Conservation (phyloP, 2,329 filamentous ascomycete species). For the Sarocladium oryzae region DNA sequence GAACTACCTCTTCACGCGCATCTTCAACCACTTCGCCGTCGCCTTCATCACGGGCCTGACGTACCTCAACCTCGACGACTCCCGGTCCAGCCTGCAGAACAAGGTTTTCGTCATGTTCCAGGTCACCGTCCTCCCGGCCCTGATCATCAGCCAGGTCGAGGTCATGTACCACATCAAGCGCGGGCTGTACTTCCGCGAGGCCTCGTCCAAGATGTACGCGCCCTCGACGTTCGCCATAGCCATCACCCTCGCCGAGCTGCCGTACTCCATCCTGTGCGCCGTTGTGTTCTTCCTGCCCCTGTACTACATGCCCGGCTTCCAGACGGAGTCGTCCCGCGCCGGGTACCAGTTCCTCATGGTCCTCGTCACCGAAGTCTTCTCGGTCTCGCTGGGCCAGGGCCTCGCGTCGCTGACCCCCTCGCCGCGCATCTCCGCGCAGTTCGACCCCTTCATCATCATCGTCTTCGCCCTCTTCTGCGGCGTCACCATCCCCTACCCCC, state of each 20-base stretch:
- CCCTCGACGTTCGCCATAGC: constrained; percentile 70
- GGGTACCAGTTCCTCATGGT: constrained; percentile 86
- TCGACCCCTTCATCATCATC: constrained; percentile 79
- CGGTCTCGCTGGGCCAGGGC: constrained; percentile 71
- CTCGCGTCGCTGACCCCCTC: constrained; percentile 72
- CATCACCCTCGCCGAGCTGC: constrained; percentile 78
- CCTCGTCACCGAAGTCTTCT: constrained; percentile 77
- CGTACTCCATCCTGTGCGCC: constrained; percentile 75
- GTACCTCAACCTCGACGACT: constrained; percentile 72
- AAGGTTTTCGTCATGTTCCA: constrained; percentile 89
- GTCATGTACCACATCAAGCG: constrained; percentile 72
- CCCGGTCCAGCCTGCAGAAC: constrained; percentile 71
- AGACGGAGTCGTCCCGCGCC: constrained; percentile 54
- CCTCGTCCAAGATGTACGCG: constrained; percentile 79
- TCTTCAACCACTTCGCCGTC: constrained; percentile 79
- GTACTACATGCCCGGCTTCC: constrained; percentile 79
- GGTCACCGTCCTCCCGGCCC: constrained; percentile 72
- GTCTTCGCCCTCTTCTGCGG: constrained; percentile 82
- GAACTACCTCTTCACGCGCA: constrained; percentile 81
- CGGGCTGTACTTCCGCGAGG: constrained; percentile 79
- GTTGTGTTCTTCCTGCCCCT: constrained; percentile 75
- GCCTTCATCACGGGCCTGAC: constrained; percentile 72
- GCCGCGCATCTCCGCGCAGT: constrained; percentile 70
- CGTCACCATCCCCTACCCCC: constrained; percentile 70
- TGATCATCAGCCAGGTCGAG: constrained; percentile 80